A percentile compares a stretch with the other conserved stretches of the same genome.
These are phyloP conservation scores for Dendrocalamus latiflorus DNA, from an alignment of 202 grass and related monocot species.

Conservation along the genomic window DNA sequence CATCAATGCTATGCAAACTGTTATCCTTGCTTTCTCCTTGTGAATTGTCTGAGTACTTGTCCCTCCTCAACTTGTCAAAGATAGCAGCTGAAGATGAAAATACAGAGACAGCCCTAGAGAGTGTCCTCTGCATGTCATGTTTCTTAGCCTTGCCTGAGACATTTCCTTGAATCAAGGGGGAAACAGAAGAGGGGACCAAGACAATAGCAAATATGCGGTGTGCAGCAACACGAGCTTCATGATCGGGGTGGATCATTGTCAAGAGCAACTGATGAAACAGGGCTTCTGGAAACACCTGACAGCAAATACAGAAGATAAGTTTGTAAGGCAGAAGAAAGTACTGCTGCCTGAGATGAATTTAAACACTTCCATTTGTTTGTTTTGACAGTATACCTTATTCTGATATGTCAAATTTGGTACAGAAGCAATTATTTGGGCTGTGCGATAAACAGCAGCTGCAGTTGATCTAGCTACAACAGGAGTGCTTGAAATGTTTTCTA, in stretches of 20 bases:
- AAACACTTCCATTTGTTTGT: background rate
- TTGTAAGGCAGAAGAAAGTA: conserved; percentile 15
- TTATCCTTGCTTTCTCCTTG: conserved; percentile 48
- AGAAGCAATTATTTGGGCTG: conserved; percentile 95
- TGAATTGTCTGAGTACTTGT: conserved; percentile 56
- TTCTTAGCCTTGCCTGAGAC: conserved; percentile 35
- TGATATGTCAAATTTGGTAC: conserved; percentile 92
- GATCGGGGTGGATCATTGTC: conserved; percentile 93
- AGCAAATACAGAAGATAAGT: conserved; percentile 33
- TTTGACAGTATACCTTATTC: conserved; percentile 68
- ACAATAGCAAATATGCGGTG: conserved; percentile 99
- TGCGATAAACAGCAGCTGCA: conserved; percentile 85
- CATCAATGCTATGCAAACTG: conserved; percentile 35
- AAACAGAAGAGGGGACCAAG: conserved; percentile 92
- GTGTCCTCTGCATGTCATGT: conserved; percentile 87
- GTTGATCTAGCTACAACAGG: conserved; percentile 78
- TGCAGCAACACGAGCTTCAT: conserved; percentile 78
- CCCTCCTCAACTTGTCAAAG: conserved; percentile 87
- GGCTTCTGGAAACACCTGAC: conserved; percentile 95
- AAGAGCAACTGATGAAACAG: conserved; percentile 94
- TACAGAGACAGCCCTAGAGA: conserved; percentile 94
- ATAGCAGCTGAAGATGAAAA: conserved; percentile 99
- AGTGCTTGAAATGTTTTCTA: conserved; percentile 83
- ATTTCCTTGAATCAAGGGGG: conserved; percentile 44
- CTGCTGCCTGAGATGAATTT: conserved; percentile 1